Base-by-base conservation (phyloP, 345 rosid species). In the Populus deltoides region DNA sequence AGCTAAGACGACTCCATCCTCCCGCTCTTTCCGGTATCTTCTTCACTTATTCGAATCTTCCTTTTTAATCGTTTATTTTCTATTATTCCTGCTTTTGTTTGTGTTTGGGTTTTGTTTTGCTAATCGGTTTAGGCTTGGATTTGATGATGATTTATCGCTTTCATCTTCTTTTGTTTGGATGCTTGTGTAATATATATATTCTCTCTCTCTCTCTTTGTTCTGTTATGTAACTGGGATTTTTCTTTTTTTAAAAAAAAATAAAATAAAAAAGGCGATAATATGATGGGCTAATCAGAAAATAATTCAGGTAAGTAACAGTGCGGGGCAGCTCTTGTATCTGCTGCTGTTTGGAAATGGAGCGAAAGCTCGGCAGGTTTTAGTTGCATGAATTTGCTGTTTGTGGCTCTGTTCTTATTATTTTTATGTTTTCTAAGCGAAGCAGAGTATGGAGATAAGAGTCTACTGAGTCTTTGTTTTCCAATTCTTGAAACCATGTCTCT, bases 11-110 rank as follows among this genome's bases (percentile, higher is more conserved):
- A 31, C 76, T 78, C 45, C 35, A 31, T 47, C 72, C 78, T 12
- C 62, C 59, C 35, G 55, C 84, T 36, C 66, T 11, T 62, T 70
- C 81, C 20, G 84, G 81, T 82, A 74, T 68, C 18, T 65, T 36
- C 5, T 59, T 45, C 70, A 2, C 20, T 55, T 12, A 13, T 15
- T 47, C 51, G 51, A 15, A 13, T 47, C 51, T 47, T 13, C 51
- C 51, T 47, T 47, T 47, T 47, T 12, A 47, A 47, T 47, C 51
- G 18, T 47, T 24, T 53, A 4, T 11, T 68, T 39, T 53, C 8
- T 51, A 5, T 77, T 29, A 41, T 41, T 41, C 12, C 45, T 41
- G 45, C 25, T 25, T 22, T 16, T 75, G 16, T 68, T 51, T 33
- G 13, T 27, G 35, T 79, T 63, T 57, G 25, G 29, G 24, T 68